Evolutionary conservation across 2,329 filamentous ascomycete species (phyloP).

Genomic region (Chaetothyriales sp.): DNA sequence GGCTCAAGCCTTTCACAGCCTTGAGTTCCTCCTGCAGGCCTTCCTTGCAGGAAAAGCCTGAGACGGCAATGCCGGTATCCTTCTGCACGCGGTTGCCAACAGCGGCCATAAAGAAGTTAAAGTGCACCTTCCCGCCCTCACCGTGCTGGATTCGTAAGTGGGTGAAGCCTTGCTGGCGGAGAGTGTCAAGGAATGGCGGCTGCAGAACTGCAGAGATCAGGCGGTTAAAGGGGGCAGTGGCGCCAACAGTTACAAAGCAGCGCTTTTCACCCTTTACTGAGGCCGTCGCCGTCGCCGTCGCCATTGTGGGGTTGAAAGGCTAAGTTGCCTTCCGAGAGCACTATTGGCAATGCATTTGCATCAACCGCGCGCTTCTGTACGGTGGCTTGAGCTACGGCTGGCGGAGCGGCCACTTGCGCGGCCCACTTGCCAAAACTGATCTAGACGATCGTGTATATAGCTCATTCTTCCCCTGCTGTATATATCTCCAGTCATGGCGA

Average conservation of each 20-base stretch:
- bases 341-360: too few species aligned
- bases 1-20: slow-evolving; percentile 34
- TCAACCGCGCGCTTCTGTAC: neutral
- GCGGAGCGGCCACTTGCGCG: neutral
- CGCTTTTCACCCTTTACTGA: slow-evolving; percentile 20
- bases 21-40: slow-evolving; percentile 49
- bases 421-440: neutral
- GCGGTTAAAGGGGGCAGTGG: slow-evolving; percentile 67
- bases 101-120: slow-evolving; percentile 36
- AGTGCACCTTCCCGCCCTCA: slow-evolving; percentile 38
- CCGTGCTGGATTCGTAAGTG: slow-evolving; percentile 72
- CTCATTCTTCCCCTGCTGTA: neutral
- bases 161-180: slow-evolving; percentile 51
- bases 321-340: neutral
- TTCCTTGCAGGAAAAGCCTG: slow-evolving; percentile 53
- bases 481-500: slow-evolving; percentile 12
- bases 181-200: slow-evolving; percentile 46
- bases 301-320: neutral
- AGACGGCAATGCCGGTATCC: slow-evolving; percentile 37
- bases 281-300: neutral
- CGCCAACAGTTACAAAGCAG: slow-evolving; percentile 84
- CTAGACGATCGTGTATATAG: neutral
- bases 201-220: slow-evolving; percentile 56
- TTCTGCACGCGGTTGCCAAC: slow-evolving; percentile 16
- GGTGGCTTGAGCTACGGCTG: neutral